Evolutionary conservation across 495 filamentous ascomycete genomes (phyloP).

Genomic region (Podospora didyma): DNA sequence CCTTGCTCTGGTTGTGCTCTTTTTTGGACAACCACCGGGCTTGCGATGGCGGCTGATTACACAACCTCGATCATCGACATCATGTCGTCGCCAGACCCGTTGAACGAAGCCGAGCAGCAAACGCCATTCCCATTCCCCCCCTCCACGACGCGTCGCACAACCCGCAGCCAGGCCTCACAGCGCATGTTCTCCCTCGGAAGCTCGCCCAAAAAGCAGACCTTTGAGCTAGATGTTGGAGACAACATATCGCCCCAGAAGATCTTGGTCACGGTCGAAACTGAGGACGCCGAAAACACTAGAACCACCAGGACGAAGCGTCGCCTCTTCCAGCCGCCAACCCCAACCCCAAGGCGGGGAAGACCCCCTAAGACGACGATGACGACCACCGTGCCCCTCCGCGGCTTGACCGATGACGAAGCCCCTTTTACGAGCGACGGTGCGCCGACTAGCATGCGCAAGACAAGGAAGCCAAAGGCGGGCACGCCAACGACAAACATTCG

Average conservation of each 20-base stretch:
- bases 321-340: constrained; percentile 37
- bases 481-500: constrained; percentile 36
- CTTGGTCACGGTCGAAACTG: constrained; percentile 51
- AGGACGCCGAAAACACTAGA: constrained; percentile 37
- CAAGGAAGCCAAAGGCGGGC: constrained; percentile 33
- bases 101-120: constrained; percentile 33
- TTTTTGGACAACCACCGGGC: neutral
- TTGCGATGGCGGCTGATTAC: constrained; percentile 15
- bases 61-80: constrained; percentile 33
- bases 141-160: constrained; percentile 19
- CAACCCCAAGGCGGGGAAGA: constrained; percentile 18
- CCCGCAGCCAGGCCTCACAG: constrained; percentile 25
- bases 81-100: constrained; percentile 46
- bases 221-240: constrained; percentile 51
- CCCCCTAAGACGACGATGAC: constrained; percentile 31
- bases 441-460: constrained; percentile 37
- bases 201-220: constrained; percentile 50
- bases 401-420: constrained; percentile 40
- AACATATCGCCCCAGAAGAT: constrained; percentile 46
- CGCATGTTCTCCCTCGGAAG: constrained; percentile 22
- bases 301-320: constrained; percentile 30
- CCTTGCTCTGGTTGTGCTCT: neutral
- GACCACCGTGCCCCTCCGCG: constrained; percentile 47
- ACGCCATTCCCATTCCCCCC: constrained; percentile 11
- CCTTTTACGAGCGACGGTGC: constrained; percentile 20